A percentile compares a stretch with the other conserved stretches of the same genome.
Conservation (phyloP, 1,139 yeast species). For the Nadsonia commutata region DNA sequence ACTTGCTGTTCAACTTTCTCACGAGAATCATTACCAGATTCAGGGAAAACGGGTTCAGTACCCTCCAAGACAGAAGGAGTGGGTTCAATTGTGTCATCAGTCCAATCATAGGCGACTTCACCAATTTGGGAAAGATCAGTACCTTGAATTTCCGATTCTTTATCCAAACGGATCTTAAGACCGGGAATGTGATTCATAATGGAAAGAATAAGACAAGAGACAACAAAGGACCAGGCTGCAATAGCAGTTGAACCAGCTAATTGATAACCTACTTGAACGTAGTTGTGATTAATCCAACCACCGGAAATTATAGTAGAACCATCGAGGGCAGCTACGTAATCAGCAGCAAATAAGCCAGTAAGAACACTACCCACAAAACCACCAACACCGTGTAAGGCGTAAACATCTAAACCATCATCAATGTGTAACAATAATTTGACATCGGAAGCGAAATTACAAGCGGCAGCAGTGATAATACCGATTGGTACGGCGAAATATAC, state of each 20-base stretch:
- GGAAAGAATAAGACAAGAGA: conserved; percentile 58
- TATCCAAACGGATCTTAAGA: conserved; percentile 68
- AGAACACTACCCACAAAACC: conserved; percentile 23
- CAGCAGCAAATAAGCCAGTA: conserved; percentile 22
- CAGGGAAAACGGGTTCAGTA: no score
- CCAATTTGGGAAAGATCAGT: conserved; percentile 83
- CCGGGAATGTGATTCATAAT: conserved; percentile 70
- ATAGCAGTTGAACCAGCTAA: conserved; percentile 70
- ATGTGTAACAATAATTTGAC: conserved; percentile 56
- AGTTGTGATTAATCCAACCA: conserved; percentile 93
- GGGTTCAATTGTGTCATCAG: no score
- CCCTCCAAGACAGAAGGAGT: no score
- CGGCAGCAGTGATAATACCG: conserved; percentile 65
- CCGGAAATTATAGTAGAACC: conserved; percentile 53
- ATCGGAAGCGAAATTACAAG: conserved; percentile 76
- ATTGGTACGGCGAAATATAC: conserved; percentile 75
- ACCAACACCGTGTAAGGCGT: conserved; percentile 25
- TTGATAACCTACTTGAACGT: conserved; percentile 80
- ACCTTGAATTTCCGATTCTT: conserved; percentile 83
- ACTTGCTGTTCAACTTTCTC: no score
- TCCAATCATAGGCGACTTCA: conserved; percentile 39
- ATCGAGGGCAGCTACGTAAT: conserved; percentile 35
- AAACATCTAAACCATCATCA: conserved; percentile 35
- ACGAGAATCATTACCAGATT: no score
- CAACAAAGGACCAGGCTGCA: conserved; percentile 65